Conservation (phyloP, 2,329 filamentous ascomycete genomes). For the Epichloe sylvatica region DNA sequence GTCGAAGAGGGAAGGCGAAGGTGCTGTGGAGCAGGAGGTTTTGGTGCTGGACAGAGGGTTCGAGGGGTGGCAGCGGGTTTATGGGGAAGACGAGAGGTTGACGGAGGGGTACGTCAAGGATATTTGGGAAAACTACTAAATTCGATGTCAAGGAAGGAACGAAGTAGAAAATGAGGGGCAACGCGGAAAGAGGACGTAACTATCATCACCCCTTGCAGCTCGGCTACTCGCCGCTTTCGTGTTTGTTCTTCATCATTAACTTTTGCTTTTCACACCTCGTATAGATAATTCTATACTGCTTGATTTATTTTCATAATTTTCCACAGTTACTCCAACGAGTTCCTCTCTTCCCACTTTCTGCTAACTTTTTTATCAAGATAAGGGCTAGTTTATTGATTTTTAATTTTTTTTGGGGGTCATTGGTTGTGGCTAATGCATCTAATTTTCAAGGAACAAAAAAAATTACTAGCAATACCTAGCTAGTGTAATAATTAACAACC, state of each 20-base stretch:
- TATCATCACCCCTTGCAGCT: too few species aligned
- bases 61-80: slow-evolving; percentile 73
- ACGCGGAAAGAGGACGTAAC: too few species aligned
- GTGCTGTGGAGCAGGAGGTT: slow-evolving; percentile 48
- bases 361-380: background rate
- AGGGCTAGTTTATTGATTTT: background rate
- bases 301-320: background rate
- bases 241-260: background rate
- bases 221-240: too few species aligned
- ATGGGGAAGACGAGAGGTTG: slow-evolving; percentile 62
- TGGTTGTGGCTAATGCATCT: too few species aligned
- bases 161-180: background rate
- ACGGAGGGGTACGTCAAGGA: slow-evolving; percentile 78
- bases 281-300: background rate
- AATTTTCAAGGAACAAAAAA: too few species aligned
- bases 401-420: too few species aligned
- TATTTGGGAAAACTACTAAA: slow-evolving; percentile 55
- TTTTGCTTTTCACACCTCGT: background rate
- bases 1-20: slow-evolving; percentile 15
- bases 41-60: slow-evolving; percentile 77
- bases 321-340: background rate
- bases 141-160: background rate
- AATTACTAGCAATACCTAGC: too few species aligned
- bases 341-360: background rate
- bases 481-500: too few species aligned